Evolutionary conservation across 345 rosid genomes (phyloP), one percentile per base, ranked within the genome.

Genomic region (Citrus reticulata): DNA sequence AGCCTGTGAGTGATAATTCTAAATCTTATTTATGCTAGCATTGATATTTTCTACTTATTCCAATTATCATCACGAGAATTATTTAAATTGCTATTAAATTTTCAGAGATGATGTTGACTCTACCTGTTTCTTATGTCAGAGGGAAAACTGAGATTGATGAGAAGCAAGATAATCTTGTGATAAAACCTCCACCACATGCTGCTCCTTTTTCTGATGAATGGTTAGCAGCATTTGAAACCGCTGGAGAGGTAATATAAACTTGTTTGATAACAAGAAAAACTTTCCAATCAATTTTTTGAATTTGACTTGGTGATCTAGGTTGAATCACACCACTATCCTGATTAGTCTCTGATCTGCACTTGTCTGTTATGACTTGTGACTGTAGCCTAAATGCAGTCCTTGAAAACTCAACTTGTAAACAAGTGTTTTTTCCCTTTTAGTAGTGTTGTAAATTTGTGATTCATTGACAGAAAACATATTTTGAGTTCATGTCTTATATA

Each of bases 151-250:
- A 68, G 54, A 67, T 73, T 68, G 91, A 86, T 42, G 80, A 75
- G 82, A 86, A 82, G 81, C 83, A 87, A 83, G 86, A 78, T 72
- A 80, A 90, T 55, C 77, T 78, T 22, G 69, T 75, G 68, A 77
- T 89, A 68, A 89, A 83, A 84, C 97, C 92, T 73, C 94, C 90
- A 59, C 83, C 81, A 49, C 60, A 85, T 83, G 97, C 87, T 79
- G 84, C 81, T 86, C 97, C 99, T 54, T 94, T 94, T 83, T 96
- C 98, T 72, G 97, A 94, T 58, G 98, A 96, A 78, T 93, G 99
- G 99, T 77, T 96, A 82, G 93, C 98, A 68, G 97, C 95, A 72
- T 70, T 93, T 74, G 98, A 93, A 89, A 95, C 94, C 76, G 97
- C 97, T 72, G 99, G 99, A 81, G 98, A 94, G 99, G 98, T 96